phyloP scores from a whole-genome alignment of 495 filamentous ascomycete species.

The Annulohypoxylon nitens region DNA sequence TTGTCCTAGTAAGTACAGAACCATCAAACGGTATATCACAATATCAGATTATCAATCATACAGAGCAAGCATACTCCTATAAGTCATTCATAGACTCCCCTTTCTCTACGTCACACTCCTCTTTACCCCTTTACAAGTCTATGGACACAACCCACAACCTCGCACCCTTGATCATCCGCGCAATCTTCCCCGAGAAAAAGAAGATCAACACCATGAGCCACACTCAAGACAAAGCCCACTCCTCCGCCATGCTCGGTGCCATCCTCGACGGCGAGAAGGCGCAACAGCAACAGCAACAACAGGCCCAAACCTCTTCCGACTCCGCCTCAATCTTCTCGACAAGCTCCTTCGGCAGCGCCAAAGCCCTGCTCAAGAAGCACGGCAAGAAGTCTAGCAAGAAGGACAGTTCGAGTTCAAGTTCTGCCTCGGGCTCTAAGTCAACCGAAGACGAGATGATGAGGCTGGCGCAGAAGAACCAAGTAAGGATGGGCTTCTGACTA shows the following conservation, averaged over 20 bases:
- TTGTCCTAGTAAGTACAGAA: neutral
- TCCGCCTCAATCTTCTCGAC: constrained; percentile 50
- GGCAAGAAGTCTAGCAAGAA: constrained; percentile 15
- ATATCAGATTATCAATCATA: neutral
- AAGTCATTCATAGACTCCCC: neutral
- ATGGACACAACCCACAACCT: neutral
- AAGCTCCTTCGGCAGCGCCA: constrained; percentile 49
- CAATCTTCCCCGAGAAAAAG: neutral
- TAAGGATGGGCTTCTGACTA: constrained; percentile 37
- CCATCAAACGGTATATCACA: neutral
- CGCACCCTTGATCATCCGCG: neutral
- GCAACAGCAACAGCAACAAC: constrained; percentile 18
- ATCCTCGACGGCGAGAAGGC: constrained; percentile 31
- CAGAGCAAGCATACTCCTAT: neutral
- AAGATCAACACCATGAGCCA: constrained; percentile 33
- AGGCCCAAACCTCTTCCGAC: constrained; percentile 33
- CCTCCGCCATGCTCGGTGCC: constrained; percentile 33
- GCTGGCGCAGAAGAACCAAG: constrained; percentile 32
- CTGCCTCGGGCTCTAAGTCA: neutral
- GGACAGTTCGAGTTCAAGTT: neutral
- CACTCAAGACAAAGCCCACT: constrained; percentile 43
- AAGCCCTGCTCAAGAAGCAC: constrained; percentile 49
- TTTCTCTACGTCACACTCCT: neutral
- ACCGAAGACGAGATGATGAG: constrained; percentile 27
- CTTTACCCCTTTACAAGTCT: neutral